Evolutionary conservation across 2,329 filamentous ascomycete genomes (phyloP), one percentile per base, ranked within the genome.

Genomic region (Talaromyces piceae): DNA sequence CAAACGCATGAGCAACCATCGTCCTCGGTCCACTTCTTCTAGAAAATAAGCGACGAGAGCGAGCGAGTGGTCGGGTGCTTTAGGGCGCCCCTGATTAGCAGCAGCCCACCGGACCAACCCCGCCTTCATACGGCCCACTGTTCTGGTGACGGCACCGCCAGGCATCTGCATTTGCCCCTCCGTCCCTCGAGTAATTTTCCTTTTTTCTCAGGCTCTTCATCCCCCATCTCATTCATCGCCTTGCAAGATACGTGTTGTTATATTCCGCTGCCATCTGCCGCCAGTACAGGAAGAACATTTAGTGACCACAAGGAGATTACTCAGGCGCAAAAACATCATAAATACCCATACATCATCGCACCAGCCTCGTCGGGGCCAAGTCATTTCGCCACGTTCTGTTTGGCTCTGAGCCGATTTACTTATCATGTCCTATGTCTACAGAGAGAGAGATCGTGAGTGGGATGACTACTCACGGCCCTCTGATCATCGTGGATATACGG

Each of bases 401-500:
- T 43, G 39, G 39, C 39, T 43, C 12, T 22, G 20, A 43, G 39
- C 41, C 31, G 18, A 8, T 9, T 18, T 41, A 2, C 25, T 9
- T n/a, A 18, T 30, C 41, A 69, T 69, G 63, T 68, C 67, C 50
- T 68, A 69, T 57, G 55, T 61, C 20, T 67, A 70, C 59, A 63
- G 66, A 63, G 69, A 72, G 49, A 61, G 66, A 41, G 66, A 72
- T 30, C 66, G 67, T 23, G 66, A 70, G 47, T 73, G 67, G 61
- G 71, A 74, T 53, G 71, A 73, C 48, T 58, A 54, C 41, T 62
- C 64, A 54, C 67, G 69, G 50, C 65, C 68, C 54, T 62, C 65
- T 30, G 65, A 72, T 49, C 73, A 67, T 25, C 65, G 51, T 6
- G 64, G 68, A 55, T 78, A 76, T 57, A 80, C 77, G 5, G 76